Conservation (phyloP, 1,284 basidiomycete species). For the Malassezia arunalokei region DNA sequence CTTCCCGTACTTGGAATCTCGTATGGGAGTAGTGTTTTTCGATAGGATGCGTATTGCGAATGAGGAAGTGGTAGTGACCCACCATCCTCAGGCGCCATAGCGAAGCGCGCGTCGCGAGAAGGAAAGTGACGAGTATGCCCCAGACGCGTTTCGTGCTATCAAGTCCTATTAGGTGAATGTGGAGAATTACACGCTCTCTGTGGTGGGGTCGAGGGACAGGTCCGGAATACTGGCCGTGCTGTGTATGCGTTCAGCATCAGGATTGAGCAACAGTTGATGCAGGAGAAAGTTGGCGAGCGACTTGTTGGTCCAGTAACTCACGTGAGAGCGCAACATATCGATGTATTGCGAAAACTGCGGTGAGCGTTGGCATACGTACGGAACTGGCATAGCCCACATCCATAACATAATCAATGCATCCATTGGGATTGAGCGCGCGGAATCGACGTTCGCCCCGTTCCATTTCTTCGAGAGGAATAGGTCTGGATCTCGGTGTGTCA, state of each 20-base stretch:
- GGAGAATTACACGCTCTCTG: conserved; percentile 14
- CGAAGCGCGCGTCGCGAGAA: too few species aligned
- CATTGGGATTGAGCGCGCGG: conserved; percentile 38
- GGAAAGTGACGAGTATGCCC: too few species aligned
- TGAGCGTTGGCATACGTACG: conserved; percentile 5
- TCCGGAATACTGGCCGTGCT: not conserved
- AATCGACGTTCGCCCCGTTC: conserved; percentile 23
- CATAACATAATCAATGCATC: conserved; percentile 33
- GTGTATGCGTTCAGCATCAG: not conserved
- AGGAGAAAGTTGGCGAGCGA: conserved; percentile 37
- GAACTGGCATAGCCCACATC: conserved; percentile 1
- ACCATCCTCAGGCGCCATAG: too few species aligned
- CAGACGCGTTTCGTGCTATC: too few species aligned
- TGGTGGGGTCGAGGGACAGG: conserved; percentile 8
- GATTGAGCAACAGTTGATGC: conserved; percentile 25
- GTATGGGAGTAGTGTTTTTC: not conserved
- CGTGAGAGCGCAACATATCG: conserved; percentile 35
- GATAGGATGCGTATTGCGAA: too few species aligned
- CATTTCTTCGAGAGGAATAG: conserved; percentile 12
- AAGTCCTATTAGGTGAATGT: not conserved
- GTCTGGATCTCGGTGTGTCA: not conserved
- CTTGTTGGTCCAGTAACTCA: conserved; percentile 35
- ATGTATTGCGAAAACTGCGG: conserved; percentile 17
- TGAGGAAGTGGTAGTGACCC: too few species aligned
- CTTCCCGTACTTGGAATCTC: not conserved